phyloP scores from a whole-genome alignment of 371 early-diverging fungal genomes.

The Mucor plumbeus region DNA sequence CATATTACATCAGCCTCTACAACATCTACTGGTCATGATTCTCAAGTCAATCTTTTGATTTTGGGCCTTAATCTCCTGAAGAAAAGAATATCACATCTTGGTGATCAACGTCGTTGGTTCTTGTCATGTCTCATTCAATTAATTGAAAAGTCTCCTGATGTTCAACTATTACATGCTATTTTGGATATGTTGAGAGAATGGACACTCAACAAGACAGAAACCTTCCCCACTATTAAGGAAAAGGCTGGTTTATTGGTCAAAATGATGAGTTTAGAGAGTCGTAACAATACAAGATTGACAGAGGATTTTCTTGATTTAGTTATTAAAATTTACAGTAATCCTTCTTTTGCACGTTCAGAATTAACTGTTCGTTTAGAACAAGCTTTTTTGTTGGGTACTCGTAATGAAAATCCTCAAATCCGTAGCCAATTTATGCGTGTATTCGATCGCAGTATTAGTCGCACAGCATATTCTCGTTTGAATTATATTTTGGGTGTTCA shows the following conservation, averaged over 20 bases:
- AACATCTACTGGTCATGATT: slow-evolving; percentile 44
- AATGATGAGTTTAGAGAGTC: slow-evolving; percentile 84
- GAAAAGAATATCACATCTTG: slow-evolving; percentile 77
- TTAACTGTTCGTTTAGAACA: slow-evolving; percentile 91
- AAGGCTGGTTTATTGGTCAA: slow-evolving; percentile 89
- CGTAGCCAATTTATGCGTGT: slow-evolving; percentile 82
- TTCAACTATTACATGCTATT: slow-evolving; percentile 73
- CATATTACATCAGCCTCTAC: slow-evolving; percentile 53
- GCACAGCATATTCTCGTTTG: slow-evolving; percentile 71
- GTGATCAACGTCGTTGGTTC: slow-evolving; percentile 88
- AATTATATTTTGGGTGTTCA: slow-evolving; percentile 92
- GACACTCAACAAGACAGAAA: slow-evolving; percentile 78
- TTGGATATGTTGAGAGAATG: slow-evolving; percentile 86
- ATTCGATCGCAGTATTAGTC: slow-evolving; percentile 81
- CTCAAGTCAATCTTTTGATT: slow-evolving; percentile 67
- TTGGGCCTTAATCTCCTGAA: slow-evolving; percentile 79
- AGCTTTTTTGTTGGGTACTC: slow-evolving; percentile 92
- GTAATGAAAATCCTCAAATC: slow-evolving; percentile 75
- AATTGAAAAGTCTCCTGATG: slow-evolving; percentile 83
- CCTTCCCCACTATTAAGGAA: slow-evolving; percentile 96
- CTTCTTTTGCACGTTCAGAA: slow-evolving; percentile 84
- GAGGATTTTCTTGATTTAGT: slow-evolving; percentile 89
- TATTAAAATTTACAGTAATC: slow-evolving; percentile 82
- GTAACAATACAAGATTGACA: slow-evolving; percentile 68
- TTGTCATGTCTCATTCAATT: slow-evolving; percentile 80